These are phyloP conservation scores for Symbiodinium pilosum DNA, from an alignment of 73 alveolate genomes.

Conservation along the genomic window DNA sequence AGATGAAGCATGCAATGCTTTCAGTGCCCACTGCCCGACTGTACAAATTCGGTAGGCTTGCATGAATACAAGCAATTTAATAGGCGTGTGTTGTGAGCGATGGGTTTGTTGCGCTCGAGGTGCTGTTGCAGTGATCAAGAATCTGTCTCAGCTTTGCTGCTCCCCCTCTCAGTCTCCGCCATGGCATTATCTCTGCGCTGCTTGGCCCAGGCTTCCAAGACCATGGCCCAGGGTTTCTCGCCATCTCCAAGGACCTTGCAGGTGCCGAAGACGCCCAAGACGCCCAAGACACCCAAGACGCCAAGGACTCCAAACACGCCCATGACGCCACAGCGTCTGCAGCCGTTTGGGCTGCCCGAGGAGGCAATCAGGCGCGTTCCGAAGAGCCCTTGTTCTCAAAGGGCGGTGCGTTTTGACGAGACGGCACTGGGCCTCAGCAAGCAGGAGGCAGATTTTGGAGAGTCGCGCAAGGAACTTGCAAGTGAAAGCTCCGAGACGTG, in stretches of 20 bases:
- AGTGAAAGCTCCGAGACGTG: not conserved
- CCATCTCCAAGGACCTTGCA: not conserved
- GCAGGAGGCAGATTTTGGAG: not conserved
- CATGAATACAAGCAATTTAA: too few relatives aligned
- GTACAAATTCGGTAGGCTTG: too few relatives aligned
- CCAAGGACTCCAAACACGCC: not conserved
- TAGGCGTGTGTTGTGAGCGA: too few relatives aligned
- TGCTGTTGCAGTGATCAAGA: too few relatives aligned
- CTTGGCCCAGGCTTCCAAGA: not conserved
- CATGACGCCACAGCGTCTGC: not conserved
- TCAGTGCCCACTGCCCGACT: too few relatives aligned
- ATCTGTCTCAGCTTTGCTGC: too few relatives aligned
- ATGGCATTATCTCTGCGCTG: not conserved
- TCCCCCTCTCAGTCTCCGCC: too few relatives aligned
- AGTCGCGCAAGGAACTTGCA: not conserved
- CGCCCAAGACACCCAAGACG: not conserved
- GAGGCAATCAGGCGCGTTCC: not conserved
- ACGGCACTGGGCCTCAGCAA: not conserved
- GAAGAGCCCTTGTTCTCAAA: not conserved
- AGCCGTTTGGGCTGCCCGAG: not conserved
- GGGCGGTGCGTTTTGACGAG: not conserved
- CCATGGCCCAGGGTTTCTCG: not conserved
- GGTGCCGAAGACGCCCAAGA: not conserved
- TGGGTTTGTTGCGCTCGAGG: too few relatives aligned
- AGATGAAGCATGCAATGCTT: too few relatives aligned